Conservation (phyloP, 1,284 basidiomycete species). For the Ganoderma lucidum region DNA sequence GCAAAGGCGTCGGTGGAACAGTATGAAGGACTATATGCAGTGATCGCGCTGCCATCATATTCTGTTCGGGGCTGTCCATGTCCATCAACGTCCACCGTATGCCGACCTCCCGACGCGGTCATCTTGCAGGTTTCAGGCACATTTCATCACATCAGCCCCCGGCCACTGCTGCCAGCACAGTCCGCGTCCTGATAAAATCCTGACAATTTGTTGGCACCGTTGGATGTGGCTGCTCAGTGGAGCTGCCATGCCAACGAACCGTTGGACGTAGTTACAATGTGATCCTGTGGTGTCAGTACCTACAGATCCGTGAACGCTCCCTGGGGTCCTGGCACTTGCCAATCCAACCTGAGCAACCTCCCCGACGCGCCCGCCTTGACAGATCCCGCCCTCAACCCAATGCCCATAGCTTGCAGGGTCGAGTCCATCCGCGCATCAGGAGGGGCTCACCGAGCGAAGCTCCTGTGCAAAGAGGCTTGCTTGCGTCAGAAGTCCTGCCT, state of each 20-base stretch:
- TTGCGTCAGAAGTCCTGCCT: background rate
- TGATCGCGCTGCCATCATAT: conserved; percentile 26
- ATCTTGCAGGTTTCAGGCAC: conserved; percentile 26
- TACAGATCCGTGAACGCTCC: conserved; percentile 18
- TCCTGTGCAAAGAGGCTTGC: background rate
- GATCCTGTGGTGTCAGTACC: conserved; percentile 11
- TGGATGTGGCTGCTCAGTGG: conserved; percentile 1
- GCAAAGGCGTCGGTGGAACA: conserved; percentile 21
- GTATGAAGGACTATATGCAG: conserved; percentile 20
- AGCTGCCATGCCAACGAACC: conserved; percentile 28
- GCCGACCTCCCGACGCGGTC: background rate
- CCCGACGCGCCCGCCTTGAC: background rate
- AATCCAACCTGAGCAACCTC: background rate
- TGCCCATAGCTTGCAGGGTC: background rate
- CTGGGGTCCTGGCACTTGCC: conserved; percentile 18
- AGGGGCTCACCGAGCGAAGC: background rate
- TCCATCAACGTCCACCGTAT: conserved; percentile 28
- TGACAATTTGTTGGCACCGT: conserved; percentile 18
- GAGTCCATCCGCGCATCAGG: background rate
- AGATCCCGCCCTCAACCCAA: conserved; percentile 1
- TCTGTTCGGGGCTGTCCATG: conserved; percentile 31
- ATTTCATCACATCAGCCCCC: conserved; percentile 16
- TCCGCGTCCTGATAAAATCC: conserved; percentile 15
- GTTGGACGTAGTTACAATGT: conserved; percentile 27
- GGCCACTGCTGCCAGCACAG: conserved; percentile 16